phyloP scores from a whole-genome alignment of 306 rosid species.

The Lagenaria siceraria region DNA sequence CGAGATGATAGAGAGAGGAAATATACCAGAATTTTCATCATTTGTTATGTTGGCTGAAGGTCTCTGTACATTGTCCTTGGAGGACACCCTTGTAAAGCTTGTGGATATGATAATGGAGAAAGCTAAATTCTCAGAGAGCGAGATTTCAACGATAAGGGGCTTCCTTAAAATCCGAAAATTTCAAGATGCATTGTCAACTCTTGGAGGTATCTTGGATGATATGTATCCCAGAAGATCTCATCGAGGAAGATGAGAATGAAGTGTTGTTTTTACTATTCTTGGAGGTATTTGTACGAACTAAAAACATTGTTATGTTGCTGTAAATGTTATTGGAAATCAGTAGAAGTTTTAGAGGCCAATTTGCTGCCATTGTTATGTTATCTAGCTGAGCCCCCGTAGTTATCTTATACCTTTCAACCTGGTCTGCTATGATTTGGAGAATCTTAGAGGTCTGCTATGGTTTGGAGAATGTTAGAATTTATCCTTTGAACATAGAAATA shows the following conservation, averaged over 20 bases:
- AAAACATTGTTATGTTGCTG: background rate
- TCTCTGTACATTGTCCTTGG: conserved; percentile 75
- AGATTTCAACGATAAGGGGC: conserved; percentile 55
- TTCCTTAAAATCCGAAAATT: conserved; percentile 65
- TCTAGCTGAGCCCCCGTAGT: too few relatives aligned
- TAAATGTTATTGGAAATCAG: background rate
- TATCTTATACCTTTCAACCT: too few relatives aligned
- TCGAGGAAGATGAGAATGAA: conserved; percentile 10
- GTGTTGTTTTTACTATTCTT: background rate
- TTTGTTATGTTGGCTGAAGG: conserved; percentile 77
- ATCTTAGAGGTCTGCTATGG: too few relatives aligned
- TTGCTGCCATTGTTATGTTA: background rate
- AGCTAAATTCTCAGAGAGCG: conserved; percentile 42
- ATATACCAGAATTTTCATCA: conserved; percentile 53
- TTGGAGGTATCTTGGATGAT: conserved; percentile 54
- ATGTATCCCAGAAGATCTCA: conserved; percentile 33
- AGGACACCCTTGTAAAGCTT: conserved; percentile 54
- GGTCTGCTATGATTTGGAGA: too few relatives aligned
- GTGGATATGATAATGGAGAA: conserved; percentile 59
- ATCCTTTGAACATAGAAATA: too few relatives aligned
- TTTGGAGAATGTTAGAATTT: too few relatives aligned
- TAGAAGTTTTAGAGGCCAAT: background rate
- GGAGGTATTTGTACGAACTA: background rate
- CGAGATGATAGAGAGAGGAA: conserved; percentile 71
- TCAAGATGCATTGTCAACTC: conserved; percentile 69